phyloP scores from a whole-genome alignment of 352 stramenopile species.

The Pythium guiyangense region DNA sequence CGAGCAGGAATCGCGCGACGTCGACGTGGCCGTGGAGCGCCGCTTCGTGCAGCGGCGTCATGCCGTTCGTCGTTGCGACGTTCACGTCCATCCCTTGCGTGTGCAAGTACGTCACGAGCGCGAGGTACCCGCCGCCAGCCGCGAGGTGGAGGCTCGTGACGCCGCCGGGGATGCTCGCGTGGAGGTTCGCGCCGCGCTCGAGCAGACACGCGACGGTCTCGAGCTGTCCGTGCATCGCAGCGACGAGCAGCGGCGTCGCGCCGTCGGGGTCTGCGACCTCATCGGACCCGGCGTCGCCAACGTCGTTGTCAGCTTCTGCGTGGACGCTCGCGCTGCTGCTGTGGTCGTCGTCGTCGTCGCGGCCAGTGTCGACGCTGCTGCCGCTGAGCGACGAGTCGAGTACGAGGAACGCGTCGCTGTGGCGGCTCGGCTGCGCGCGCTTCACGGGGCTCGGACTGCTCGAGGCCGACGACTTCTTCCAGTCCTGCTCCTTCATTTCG shows the following conservation, averaged over 20 bases:
- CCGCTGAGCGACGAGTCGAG: background rate
- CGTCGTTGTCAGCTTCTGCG: background rate
- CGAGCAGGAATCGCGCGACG: slow-evolving; percentile 33
- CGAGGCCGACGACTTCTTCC: slow-evolving; percentile 10
- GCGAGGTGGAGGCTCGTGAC: slow-evolving; percentile 49
- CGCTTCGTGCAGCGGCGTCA: slow-evolving; percentile 49
- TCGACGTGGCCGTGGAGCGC: slow-evolving; percentile 38
- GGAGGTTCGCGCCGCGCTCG: slow-evolving; percentile 33
- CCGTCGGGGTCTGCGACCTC: slow-evolving; percentile 26
- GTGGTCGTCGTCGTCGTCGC: too few relatives aligned
- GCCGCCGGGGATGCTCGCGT: slow-evolving; percentile 35
- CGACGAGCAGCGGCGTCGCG: slow-evolving; percentile 50
- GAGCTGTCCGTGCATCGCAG: slow-evolving; percentile 52
- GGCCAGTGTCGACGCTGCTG: background rate
- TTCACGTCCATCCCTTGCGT: slow-evolving; percentile 33
- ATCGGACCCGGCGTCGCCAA: slow-evolving; percentile 9
- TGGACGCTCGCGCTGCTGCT: background rate
- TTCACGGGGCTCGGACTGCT: slow-evolving; percentile 5
- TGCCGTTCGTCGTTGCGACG: slow-evolving; percentile 27
- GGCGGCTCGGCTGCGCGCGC: too few relatives aligned
- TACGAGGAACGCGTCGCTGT: slow-evolving; percentile 1
- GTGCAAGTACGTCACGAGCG: slow-evolving; percentile 38
- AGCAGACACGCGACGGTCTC: slow-evolving; percentile 49
- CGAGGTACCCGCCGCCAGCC: slow-evolving; percentile 34
- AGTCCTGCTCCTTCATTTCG: slow-evolving; percentile 16